phyloP scores from a whole-genome alignment of 129 eudicot species.

The Helianthus annuus region DNA sequence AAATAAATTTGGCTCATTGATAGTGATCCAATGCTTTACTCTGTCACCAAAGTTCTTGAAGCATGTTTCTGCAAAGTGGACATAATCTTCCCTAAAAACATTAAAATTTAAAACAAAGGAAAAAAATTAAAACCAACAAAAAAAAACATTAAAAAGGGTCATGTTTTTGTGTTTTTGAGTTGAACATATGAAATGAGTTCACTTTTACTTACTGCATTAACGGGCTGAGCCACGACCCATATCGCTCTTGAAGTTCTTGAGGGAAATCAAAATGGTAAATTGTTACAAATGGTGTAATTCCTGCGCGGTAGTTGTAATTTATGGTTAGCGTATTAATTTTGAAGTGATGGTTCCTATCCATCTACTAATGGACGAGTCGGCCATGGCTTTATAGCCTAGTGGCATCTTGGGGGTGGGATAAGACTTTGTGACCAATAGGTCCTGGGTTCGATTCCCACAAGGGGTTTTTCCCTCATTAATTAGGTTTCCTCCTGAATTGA shows the following conservation, averaged over 20 bases:
- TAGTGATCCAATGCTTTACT: slow-evolving; percentile 73
- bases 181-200: background rate
- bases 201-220: slow-evolving; percentile 59
- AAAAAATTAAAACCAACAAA: too few species aligned
- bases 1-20: slow-evolving; percentile 77
- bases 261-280: slow-evolving; percentile 71
- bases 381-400: too few species aligned
- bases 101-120: background rate
- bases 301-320: slow-evolving; percentile 29
- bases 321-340: background rate
- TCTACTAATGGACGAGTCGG: background rate
- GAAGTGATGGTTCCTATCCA: background rate
- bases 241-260: slow-evolving; percentile 77
- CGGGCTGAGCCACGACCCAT: slow-evolving; percentile 76
- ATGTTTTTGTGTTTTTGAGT: background rate
- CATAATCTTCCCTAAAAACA: slow-evolving; percentile 65
- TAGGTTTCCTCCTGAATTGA: too few species aligned
- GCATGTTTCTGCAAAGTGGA: slow-evolving; percentile 69
- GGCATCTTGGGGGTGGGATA: too few species aligned
- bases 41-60: slow-evolving; percentile 72
- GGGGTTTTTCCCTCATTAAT: too few species aligned
- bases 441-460: too few species aligned
- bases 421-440: too few species aligned
- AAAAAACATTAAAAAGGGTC: background rate
- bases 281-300: slow-evolving; percentile 77